Base-by-base conservation (phyloP, 179 eudicot genomes). In the Vitellaria paradoxa region DNA sequence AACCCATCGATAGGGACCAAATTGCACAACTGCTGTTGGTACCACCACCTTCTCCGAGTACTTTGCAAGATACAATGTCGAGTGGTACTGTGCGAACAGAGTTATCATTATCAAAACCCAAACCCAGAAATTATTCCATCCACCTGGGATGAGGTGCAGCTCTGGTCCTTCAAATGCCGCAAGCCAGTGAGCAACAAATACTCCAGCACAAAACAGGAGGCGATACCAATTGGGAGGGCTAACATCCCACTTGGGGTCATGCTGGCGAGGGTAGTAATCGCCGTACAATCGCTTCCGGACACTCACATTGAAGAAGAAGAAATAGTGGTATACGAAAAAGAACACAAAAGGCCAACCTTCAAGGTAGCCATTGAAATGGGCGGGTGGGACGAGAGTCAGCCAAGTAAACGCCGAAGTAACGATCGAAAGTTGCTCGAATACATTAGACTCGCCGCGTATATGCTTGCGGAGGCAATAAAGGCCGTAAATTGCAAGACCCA, bases 331-430 rank as follows among this genome's bases (percentile, higher is more conserved):
- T 61, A 93, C 90, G n/a, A 89, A 87, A 76, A 90, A 93, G 85
- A 93, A 91, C 72, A 90, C 91, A 78, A 82, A 77, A 10, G 95
- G 97, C 99, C 97, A 95, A 9, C 99, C 99, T 80, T 93, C 97
- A 15, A 95, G 76, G 76, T 85, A 93, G 21, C 99, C 97, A 81
- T 93, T 95, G 84, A 89, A 91, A 84, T 72, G 77, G 8, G 90
- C 99, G 69, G 97, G 97, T 80, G 97, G 98, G 52, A 91, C 97
- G 11, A 94, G 76, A 40, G 98, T 92, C 12, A 91, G 80, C 97
- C 97, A 94, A 67, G 92, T 88, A 79, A 94, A 87, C 46, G 84
- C 80, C 53, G 97, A 87, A 49, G 94, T 88, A 74, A 92, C 93
- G 60, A 94, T 74, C 23, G 83, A 86, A 57, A 94, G 85, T 71